Base-by-base conservation (phyloP, 116 monocot species). In the Dioscorea cayenensis region DNA sequence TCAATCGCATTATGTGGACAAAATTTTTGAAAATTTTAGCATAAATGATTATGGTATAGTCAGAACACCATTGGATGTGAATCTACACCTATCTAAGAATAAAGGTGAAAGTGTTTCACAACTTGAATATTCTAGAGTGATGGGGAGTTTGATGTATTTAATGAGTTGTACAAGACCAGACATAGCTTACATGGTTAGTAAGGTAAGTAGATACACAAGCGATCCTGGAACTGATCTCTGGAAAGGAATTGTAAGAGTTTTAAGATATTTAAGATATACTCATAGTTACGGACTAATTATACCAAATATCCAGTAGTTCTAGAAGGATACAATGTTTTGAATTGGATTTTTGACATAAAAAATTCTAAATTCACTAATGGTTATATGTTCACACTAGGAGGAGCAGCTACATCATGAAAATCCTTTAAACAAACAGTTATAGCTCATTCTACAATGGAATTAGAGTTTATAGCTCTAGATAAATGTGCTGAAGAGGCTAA, bases 361-460 rank as follows among this genome's bases (percentile, higher is more conserved):
- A 51, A 52, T 22, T 28, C 16, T 6, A 69, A 69, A 13, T 50
- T 14, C 20, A 69, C 50, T 7, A 50, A 3, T 50, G 69, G 50
- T 7, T 63, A 23, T 12, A 13, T 6, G 12, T 22, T 25, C 25
- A 25, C 25, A 25, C 25, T 0, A 25, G 25, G 25, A 25, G 25
- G 25, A 25, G 25, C 25, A 25, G 2, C 2, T 20, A 1, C 5
- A 4, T 58, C 25, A 1, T 58, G 58, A 14, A 55, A 14, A 36
- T 67, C 67, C 67, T 67, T 37, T 14, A 67, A 67, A 37, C 67
- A 67, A 67, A 67, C 67, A 36, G 13, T 16, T 67, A 67, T 67
- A 1, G 67, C 35, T 6, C 6, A 0, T 3, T 67, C 67, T 36
- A 67, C 32, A 67, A 67, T 67, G 67, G 67, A 67, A 67, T 67